phyloP scores from a whole-genome alignment of 2,329 filamentous ascomycete species.

The Fusarium caatingaense region DNA sequence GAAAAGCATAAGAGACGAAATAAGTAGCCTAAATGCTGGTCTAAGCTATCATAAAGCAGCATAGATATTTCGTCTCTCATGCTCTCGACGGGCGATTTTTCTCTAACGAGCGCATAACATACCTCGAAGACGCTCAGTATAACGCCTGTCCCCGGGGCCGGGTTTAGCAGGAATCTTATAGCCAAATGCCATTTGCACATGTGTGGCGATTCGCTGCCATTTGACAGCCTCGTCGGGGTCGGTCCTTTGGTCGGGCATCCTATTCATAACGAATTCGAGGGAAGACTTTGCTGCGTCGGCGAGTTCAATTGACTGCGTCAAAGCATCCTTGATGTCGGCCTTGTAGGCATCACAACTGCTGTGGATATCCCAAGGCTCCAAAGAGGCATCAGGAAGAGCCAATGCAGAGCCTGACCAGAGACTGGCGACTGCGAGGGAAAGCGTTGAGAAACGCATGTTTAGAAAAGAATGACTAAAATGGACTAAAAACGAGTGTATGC shows the following conservation, averaged over 20 bases:
- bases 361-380: conserved; percentile 11
- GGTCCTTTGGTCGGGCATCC: not conserved
- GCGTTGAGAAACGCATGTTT: not conserved
- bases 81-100: not conserved
- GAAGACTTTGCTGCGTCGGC: conserved; percentile 9
- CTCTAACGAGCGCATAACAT: not conserved
- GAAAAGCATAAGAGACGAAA: not conserved
- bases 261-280: not conserved
- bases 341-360: conserved; percentile 12
- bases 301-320: conserved; percentile 11
- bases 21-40: rapidly evolving
- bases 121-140: not conserved
- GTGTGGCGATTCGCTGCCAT: not conserved
- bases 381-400: not conserved
- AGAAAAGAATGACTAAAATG: not conserved
- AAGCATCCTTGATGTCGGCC: not conserved
- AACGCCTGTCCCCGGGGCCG: not conserved
- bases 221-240: not conserved
- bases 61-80: not conserved
- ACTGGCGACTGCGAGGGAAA: not conserved
- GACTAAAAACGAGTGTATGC: conserved; percentile 15
- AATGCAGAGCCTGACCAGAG: not conserved
- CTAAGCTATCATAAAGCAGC: not conserved
- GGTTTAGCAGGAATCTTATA: not conserved
- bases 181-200: not conserved